These are phyloP conservation scores for Flaveria sonorensis DNA, from an alignment of 129 eudicot species.

Conservation along the genomic window DNA sequence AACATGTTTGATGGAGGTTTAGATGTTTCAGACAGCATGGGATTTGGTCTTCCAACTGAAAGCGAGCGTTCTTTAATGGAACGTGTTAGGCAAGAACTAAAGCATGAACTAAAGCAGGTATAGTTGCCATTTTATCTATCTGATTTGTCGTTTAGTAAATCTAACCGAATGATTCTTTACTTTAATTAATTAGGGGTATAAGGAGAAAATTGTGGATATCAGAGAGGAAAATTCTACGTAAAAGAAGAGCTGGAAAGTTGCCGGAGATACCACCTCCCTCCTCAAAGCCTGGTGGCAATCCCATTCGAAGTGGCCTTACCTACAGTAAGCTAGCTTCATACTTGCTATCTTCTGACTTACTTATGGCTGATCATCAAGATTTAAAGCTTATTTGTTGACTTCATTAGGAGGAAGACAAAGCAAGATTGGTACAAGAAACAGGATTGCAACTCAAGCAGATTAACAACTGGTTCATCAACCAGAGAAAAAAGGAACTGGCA, in stretches of 20 bases:
- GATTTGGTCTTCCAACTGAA: slow-evolving; percentile 94
- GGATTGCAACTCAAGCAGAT: slow-evolving; percentile 91
- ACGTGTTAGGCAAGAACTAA: slow-evolving; percentile 90
- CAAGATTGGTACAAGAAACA: slow-evolving; percentile 85
- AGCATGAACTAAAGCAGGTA: slow-evolving; percentile 94
- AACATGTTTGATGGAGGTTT: slow-evolving; percentile 73
- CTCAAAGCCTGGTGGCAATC: slow-evolving; percentile 96
- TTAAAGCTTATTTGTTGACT: slow-evolving; percentile 10
- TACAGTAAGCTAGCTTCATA: slow-evolving; percentile 54
- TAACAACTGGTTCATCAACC: slow-evolving; percentile 94
- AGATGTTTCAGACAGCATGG: slow-evolving; percentile 79
- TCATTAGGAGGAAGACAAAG: slow-evolving; percentile 83
- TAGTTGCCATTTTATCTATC: neutral
- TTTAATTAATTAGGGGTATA: slow-evolving; percentile 54
- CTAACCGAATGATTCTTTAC: slow-evolving; percentile 10
- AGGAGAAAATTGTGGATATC: slow-evolving; percentile 84
- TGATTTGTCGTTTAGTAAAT: neutral
- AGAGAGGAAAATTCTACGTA: slow-evolving; percentile 90
- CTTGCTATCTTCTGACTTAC: neutral
- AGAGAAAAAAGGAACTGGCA: slow-evolving; percentile 95
- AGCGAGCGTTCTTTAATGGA: slow-evolving; percentile 88
- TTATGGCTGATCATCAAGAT: slow-evolving; percentile 4
- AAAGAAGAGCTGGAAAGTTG: slow-evolving; percentile 89
- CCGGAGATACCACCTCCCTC: slow-evolving; percentile 90
- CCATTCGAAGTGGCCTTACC: slow-evolving; percentile 97